Evolutionary conservation across 768 basidiomycete genomes (phyloP).

Genomic region (Tylopilus subfusipes): DNA sequence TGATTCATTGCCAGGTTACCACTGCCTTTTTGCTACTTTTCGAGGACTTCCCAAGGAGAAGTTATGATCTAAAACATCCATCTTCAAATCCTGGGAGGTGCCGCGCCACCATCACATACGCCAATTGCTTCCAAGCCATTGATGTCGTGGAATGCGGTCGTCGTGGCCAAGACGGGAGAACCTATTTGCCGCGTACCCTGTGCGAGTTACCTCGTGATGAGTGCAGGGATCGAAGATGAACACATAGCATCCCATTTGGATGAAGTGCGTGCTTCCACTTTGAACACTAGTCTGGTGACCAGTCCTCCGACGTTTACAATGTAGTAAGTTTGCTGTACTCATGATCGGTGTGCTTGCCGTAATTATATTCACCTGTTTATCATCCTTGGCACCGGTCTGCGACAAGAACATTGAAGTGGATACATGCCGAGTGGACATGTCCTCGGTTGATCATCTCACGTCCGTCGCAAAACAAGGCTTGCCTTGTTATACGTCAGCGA

Average conservation of each 20-base stretch:
- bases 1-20: constrained; percentile 45
- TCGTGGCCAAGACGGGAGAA: too few relatives aligned
- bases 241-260: too few relatives aligned
- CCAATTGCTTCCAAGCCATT: constrained; percentile 60
- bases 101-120: too few relatives aligned
- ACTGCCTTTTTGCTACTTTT: constrained; percentile 58
- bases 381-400: constrained; percentile 48
- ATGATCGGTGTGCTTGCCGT: constrained; percentile 49
- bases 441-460: background rate
- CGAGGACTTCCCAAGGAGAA: constrained; percentile 71
- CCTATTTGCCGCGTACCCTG: constrained; percentile 56
- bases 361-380: too few relatives aligned
- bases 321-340: constrained; percentile 50
- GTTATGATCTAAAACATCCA: constrained; percentile 50
- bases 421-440: background rate
- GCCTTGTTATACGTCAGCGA: constrained; percentile 63
- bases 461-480: constrained; percentile 33
- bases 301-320: too few relatives aligned
- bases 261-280: too few relatives aligned
- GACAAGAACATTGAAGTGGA: too few relatives aligned
- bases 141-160: constrained; percentile 56
- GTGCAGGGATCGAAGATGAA: background rate
- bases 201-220: constrained; percentile 22
- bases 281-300: too few relatives aligned
- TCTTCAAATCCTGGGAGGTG: too few relatives aligned